phyloP scores from a whole-genome alignment of 1,284 basidiomycete species.

The Apiotrichum sp. region DNA sequence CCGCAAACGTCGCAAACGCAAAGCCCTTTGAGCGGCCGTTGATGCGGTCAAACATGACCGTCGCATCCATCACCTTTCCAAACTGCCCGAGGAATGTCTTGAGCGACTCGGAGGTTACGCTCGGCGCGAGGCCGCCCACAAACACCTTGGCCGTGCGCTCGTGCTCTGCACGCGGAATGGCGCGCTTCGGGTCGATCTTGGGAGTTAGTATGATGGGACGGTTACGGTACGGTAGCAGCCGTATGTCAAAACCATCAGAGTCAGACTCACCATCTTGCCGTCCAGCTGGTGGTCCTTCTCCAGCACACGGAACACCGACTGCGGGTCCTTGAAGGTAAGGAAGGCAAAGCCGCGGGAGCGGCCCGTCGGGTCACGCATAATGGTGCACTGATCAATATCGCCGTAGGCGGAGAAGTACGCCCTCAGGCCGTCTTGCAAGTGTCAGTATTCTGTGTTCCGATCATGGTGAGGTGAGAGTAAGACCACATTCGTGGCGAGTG shows the following conservation, averaged over 20 bases:
- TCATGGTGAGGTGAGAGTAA: background rate
- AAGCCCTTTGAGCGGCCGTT: conserved; percentile 95
- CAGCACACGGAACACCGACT: conserved; percentile 84
- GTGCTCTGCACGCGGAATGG: conserved; percentile 91
- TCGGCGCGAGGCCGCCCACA: conserved; percentile 86
- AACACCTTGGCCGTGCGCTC: conserved; percentile 89
- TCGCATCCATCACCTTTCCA: conserved; percentile 91
- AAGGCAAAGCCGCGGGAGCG: conserved; percentile 91
- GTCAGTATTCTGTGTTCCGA: background rate
- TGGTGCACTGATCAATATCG: conserved; percentile 83
- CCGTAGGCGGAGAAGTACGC: conserved; percentile 86
- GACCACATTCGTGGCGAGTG: too few species aligned
- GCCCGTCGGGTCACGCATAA: conserved; percentile 88
- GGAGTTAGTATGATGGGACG: background rate
- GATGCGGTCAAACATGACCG: conserved; percentile 97
- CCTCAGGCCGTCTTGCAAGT: conserved; percentile 62
- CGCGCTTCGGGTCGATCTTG: conserved; percentile 98
- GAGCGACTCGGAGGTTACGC: conserved; percentile 89
- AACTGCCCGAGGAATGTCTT: conserved; percentile 80
- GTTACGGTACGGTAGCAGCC: too few species aligned
- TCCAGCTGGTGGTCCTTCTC: conserved; percentile 81
- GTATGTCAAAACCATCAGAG: background rate
- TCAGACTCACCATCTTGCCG: conserved; percentile 73
- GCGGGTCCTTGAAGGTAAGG: conserved; percentile 79
- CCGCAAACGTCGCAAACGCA: conserved; percentile 89